Evolutionary conservation across 2,329 filamentous ascomycete species (phyloP).

Genomic region (Botrytis tulipae): DNA sequence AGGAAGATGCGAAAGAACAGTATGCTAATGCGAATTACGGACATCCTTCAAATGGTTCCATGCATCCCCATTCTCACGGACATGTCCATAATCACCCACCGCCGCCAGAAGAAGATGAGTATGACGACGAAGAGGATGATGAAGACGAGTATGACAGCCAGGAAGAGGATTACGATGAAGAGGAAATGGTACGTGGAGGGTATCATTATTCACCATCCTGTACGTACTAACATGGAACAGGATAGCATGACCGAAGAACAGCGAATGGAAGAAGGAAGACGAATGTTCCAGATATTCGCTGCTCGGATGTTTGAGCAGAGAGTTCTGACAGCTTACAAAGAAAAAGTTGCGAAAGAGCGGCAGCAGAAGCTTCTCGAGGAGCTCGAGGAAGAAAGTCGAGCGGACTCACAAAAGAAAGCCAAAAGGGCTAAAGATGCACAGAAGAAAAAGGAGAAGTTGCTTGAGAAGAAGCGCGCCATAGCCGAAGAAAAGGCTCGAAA

Average conservation of each 20-base stretch:
- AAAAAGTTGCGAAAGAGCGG: constrained; percentile 92
- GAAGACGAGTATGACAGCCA: constrained; percentile 63
- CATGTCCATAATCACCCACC: constrained; percentile 62
- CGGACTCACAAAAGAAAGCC: constrained; percentile 75
- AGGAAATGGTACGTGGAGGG: constrained; percentile 60
- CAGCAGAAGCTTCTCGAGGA: constrained; percentile 90
- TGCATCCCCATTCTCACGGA: constrained; percentile 40
- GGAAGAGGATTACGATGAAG: constrained; percentile 71
- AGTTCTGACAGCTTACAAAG: constrained; percentile 93
- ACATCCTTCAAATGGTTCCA: constrained; percentile 57
- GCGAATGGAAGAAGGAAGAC: constrained; percentile 95
- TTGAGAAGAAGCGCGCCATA: constrained; percentile 79
- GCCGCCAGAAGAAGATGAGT: constrained; percentile 71
- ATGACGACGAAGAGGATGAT: constrained; percentile 59
- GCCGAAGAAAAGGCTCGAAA: constrained; percentile 87
- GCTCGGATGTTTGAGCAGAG: constrained; percentile 99
- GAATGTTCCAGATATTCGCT: constrained; percentile 99
- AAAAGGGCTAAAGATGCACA: constrained; percentile 94
- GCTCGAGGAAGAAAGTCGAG: constrained; percentile 77
- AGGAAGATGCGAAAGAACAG: constrained; percentile 78
- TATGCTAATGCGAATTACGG: constrained; percentile 57
- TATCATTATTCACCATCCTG: constrained; percentile 28
- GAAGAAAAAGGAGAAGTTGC: constrained; percentile 92
- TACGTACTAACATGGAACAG: constrained; percentile 53
- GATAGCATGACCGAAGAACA: constrained; percentile 97